Evolutionary conservation across 2,329 filamentous ascomycete species (phyloP).

Genomic region (Penicillium thymicola): DNA sequence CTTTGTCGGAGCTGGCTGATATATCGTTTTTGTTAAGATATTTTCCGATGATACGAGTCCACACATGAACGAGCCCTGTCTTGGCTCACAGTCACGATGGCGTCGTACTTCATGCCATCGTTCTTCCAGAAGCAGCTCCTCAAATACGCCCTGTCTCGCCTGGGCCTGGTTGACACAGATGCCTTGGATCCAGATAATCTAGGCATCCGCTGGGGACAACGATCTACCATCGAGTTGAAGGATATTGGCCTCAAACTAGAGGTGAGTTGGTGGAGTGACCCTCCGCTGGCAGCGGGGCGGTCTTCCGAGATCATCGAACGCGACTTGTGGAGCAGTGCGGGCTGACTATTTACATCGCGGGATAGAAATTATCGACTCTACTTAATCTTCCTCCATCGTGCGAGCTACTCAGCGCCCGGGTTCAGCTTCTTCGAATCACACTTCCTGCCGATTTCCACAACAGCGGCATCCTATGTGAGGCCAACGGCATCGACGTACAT

Average conservation of each 20-base stretch:
- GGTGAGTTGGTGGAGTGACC: conserved; percentile 49
- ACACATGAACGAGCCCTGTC: conserved; percentile 26
- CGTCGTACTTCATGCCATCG: conserved; percentile 70
- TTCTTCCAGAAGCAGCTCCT: conserved; percentile 84
- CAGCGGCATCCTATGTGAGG: conserved; percentile 76
- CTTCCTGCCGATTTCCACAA: conserved; percentile 85
- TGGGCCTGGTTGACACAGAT: conserved; percentile 85
- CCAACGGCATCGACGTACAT: conserved; percentile 74
- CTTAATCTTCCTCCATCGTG: conserved; percentile 72
- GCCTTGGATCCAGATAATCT: conserved; percentile 81
- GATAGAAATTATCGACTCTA: conserved; percentile 72
- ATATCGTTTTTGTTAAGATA: conserved; percentile 15
- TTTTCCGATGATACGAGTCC: conserved; percentile 28
- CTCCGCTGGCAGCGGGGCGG: conserved; percentile 4
- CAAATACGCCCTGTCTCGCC: conserved; percentile 75
- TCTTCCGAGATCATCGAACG: conserved; percentile 1
- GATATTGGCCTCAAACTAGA: conserved; percentile 79
- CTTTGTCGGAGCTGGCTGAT: conserved; percentile 7
- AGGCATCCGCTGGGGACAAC: conserved; percentile 76
- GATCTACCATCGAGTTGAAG: conserved; percentile 78
- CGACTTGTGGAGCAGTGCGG: conserved; percentile 7
- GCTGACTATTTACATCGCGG: conserved; percentile 22
- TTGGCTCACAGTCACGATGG: conserved; percentile 54
- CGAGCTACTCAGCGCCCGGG: conserved; percentile 68
- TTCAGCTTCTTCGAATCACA: conserved; percentile 73